Conservation (phyloP, 1,284 basidiomycete species). For the Heliocybe sulcata region DNA sequence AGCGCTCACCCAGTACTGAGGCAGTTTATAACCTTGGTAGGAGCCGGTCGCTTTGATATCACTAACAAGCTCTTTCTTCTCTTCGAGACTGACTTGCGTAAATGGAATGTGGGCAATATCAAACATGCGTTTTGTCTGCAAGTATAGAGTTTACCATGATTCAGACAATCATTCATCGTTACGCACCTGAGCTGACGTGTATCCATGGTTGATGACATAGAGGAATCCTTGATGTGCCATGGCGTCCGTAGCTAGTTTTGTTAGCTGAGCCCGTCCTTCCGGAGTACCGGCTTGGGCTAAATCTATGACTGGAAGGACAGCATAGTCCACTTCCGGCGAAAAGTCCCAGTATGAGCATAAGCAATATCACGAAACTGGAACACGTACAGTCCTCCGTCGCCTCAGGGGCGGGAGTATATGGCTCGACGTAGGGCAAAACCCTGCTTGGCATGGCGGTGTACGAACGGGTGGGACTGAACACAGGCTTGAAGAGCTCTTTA, state of each 20-base stretch:
- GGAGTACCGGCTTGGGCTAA: constrained; percentile 41
- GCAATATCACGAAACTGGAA: background rate
- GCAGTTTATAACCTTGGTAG: constrained; percentile 53
- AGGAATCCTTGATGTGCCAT: constrained; percentile 57
- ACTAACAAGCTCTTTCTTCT: constrained; percentile 44
- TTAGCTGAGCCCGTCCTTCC: constrained; percentile 40
- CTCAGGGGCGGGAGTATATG: background rate
- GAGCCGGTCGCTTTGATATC: constrained; percentile 43
- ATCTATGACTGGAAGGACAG: constrained; percentile 59
- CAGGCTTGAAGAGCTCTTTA: too few species aligned
- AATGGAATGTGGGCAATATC: constrained; percentile 64
- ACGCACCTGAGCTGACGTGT: constrained; percentile 34
- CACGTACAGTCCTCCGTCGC: background rate
- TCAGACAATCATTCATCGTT: background rate
- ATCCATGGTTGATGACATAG: constrained; percentile 55
- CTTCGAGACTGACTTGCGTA: constrained; percentile 39
- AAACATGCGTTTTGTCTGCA: constrained; percentile 42
- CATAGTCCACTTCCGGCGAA: constrained; percentile 50
- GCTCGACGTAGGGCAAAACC: background rate
- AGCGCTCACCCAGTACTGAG: constrained; percentile 42
- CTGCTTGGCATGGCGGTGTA: too few species aligned
- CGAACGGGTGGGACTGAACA: too few species aligned
- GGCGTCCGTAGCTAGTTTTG: constrained; percentile 44
- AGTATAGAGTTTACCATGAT: background rate
- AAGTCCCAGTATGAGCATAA: background rate